phyloP scores from a whole-genome alignment of 2,329 filamentous ascomycete genomes.

The Metarhizium brunneum region DNA sequence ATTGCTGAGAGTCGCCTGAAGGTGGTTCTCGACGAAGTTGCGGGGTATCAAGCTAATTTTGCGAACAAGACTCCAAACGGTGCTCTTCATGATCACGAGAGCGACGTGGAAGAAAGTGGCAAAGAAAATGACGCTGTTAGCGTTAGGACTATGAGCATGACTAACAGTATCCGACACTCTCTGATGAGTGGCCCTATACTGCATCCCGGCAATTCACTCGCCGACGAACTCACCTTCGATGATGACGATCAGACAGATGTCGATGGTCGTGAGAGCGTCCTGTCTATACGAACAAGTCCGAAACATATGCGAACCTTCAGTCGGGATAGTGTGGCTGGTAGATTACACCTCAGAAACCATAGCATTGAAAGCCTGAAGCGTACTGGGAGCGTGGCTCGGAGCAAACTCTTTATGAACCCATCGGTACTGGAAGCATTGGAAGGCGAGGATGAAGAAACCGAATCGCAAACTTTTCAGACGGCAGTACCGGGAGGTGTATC shows the following conservation, averaged over 20 bases:
- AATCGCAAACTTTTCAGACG: conserved; percentile 14
- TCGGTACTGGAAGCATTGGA: conserved; percentile 47
- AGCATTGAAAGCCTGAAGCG: conserved; percentile 50
- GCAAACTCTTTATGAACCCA: conserved; percentile 43
- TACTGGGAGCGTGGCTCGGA: conserved; percentile 44
- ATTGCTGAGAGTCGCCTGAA: conserved; percentile 84
- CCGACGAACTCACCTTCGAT: conserved; percentile 84
- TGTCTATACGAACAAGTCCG: conserved; percentile 37
- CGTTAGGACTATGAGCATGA: conserved; percentile 60
- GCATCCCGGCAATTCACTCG: conserved; percentile 64
- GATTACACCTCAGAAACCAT: conserved; percentile 43
- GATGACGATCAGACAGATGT: conserved; percentile 63
- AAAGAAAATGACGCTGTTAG: conserved; percentile 65
- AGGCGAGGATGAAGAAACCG: conserved; percentile 39
- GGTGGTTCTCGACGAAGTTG: conserved; percentile 75
- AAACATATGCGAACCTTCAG: conserved; percentile 45
- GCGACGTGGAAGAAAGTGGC: conserved; percentile 50
- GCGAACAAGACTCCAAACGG: conserved; percentile 28
- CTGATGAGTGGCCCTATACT: conserved; percentile 50
- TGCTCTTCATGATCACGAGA: conserved; percentile 33
- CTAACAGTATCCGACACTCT: conserved; percentile 66
- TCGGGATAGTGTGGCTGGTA: conserved; percentile 43
- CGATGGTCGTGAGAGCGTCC: conserved; percentile 55
- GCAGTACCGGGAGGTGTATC: conserved; percentile 26
- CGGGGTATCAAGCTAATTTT: conserved; percentile 53